Evolutionary conservation across 1,284 basidiomycete species (phyloP), one percentile per base, ranked within the genome.

Genomic region (Termitomyces sp.): DNA sequence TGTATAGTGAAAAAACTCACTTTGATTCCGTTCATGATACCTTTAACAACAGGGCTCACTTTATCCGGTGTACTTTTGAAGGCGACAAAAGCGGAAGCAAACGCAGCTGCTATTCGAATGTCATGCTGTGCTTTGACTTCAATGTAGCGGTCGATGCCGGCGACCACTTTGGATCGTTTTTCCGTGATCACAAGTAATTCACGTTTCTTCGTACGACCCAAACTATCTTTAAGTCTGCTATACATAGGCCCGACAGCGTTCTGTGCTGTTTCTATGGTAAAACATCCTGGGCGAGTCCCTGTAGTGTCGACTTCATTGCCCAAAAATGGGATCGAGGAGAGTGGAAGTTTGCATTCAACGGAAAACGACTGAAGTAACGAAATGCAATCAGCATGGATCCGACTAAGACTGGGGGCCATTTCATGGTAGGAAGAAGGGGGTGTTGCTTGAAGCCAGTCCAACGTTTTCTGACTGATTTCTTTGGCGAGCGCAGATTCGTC

Each of bases 1-100:
- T 36, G 19, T n/a, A 15, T 8, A 50, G 52, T 12, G 28, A 17
- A 38, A 33, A 7, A 31, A 57, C 77, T 52, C 49, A 90, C 93
- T 82, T 98, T 99, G 75, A 99, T 89, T 36, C 94, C 93, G 61
- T 96, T 97, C 90, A 98, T 99, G 61, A 99, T 86, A 38, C 92
- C 94, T 70, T 97, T 94, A 52, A 99, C 94, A 44, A 99, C 86
- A 0, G 91, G 96, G 61, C 94, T 98, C 59, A 99, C 87, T 74
- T 98, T 99, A 59, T 92, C 84, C 0, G 95, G 94, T 36, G 92
- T 86, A 36, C 83, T 83, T 64, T 82, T 80, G 59, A 96, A 83
- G 3, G 92, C 87, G 17, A 99, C 89, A 60, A 96, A 89, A 0
- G 96, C 94, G 2, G 90, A 88, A 10, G 95, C 93, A 62, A 97